phyloP scores from a whole-genome alignment of 805 yeast species.

The Myxozyma udenii region DNA sequence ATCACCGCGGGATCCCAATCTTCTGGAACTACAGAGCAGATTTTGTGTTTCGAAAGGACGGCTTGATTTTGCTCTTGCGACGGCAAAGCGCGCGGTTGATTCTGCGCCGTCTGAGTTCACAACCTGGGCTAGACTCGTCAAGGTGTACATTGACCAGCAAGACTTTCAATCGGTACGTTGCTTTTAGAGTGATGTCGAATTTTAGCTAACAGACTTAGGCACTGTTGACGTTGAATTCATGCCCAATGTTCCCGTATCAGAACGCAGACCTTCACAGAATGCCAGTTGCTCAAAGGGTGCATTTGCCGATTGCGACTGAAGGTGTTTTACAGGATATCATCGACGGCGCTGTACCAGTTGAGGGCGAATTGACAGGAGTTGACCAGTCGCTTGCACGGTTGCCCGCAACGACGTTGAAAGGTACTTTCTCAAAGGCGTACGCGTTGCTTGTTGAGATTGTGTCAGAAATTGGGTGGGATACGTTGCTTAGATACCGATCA shows the following conservation, averaged over 20 bases:
- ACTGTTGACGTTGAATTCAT: constrained; percentile 63
- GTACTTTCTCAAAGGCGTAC: constrained; percentile 61
- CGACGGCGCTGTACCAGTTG: constrained; percentile 30
- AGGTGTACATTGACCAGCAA: constrained; percentile 54
- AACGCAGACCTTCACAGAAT: constrained; percentile 48
- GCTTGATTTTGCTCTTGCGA: constrained; percentile 53
- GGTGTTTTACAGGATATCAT: constrained; percentile 49
- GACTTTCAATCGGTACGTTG: constrained; percentile 43
- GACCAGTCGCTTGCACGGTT: constrained; percentile 51
- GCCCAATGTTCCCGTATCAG: constrained; percentile 61
- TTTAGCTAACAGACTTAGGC: constrained; percentile 43
- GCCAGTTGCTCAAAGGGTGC: constrained; percentile 45
- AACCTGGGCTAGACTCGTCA: constrained; percentile 65
- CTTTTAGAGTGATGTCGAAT: background rate
- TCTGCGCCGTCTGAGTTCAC: constrained; percentile 74
- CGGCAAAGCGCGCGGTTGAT: constrained; percentile 60
- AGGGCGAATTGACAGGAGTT: constrained; percentile 35
- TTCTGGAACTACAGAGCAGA: constrained; percentile 60
- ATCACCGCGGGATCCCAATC: constrained; percentile 55
- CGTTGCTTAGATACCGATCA: constrained; percentile 61
- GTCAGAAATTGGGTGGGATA: constrained; percentile 78
- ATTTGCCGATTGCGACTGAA: constrained; percentile 52
- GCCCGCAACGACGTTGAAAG: constrained; percentile 51
- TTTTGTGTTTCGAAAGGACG: constrained; percentile 56
- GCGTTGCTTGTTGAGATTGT: constrained; percentile 67